Conservation (phyloP, 1,139 yeast genomes). For the Chernovozyma aurita region DNA sequence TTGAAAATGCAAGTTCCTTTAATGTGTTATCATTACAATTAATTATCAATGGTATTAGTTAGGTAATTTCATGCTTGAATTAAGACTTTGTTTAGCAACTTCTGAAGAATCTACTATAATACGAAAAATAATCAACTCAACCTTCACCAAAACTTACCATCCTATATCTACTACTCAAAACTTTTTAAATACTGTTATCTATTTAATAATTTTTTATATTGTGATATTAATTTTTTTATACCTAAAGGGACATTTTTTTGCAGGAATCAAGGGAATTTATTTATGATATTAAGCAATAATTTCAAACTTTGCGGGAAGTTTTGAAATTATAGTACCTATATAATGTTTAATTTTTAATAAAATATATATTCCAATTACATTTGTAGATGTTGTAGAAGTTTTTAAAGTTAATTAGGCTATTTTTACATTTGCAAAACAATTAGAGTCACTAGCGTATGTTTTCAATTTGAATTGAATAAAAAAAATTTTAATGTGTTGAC, state of each 20-base stretch:
- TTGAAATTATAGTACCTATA: conserved; percentile 3
- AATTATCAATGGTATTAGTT: no score
- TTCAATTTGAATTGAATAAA: no score
- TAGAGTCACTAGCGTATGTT: no score
- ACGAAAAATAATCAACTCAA: conserved; percentile 1
- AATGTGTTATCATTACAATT: no score
- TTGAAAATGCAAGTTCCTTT: conserved; percentile 1
- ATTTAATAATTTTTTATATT: conserved; percentile 1
- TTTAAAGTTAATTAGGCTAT: not conserved
- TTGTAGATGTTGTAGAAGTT: conserved; percentile 1
- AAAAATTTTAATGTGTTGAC: no score
- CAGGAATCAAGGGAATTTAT: conserved; percentile 3
- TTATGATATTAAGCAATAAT: not conserved
- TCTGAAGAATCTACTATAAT: no score
- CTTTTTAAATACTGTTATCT: conserved; percentile 2
- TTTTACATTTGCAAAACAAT: no score
- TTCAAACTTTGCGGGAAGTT: conserved; percentile 8
- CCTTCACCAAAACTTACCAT: conserved; percentile 1
- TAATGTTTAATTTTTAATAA: conserved; percentile 1
- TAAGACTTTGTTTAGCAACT: no score
- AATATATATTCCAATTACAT: conserved; percentile 2
- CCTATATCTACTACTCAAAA: not conserved
- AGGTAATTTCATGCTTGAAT: no score
- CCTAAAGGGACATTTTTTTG: conserved; percentile 3
- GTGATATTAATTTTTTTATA: conserved; percentile 3